Conservation (phyloP, 148 eudicot genomes). For the Simmondsia chinensis region DNA sequence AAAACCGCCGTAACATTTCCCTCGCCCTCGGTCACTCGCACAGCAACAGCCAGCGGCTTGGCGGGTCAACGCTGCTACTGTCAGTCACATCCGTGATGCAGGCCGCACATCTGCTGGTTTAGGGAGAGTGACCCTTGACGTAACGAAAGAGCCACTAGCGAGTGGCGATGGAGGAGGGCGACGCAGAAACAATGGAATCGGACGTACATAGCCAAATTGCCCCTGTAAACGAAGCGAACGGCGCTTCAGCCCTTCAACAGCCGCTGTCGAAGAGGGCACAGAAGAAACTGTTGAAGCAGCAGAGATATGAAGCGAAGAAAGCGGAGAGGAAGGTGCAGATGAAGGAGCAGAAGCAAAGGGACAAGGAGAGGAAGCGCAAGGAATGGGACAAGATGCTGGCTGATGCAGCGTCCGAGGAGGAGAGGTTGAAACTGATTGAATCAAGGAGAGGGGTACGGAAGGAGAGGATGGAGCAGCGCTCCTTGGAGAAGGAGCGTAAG, state of each 20-base stretch:
- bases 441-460: conserved; percentile 38
- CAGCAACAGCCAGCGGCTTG: too few relatives aligned
- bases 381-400: conserved; percentile 74
- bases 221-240: too few relatives aligned
- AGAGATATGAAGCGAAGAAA: conserved; percentile 56
- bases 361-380: conserved; percentile 50
- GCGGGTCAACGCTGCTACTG: too few relatives aligned
- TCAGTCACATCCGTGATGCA: too few relatives aligned
- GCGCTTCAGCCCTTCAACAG: neutral
- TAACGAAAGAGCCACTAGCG: too few relatives aligned
- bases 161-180: too few relatives aligned
- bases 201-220: too few relatives aligned
- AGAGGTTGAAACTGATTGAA: conserved; percentile 47
- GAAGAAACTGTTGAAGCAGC: conserved; percentile 59
- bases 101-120: too few relatives aligned
- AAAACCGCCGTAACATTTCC: too few relatives aligned
- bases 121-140: too few relatives aligned
- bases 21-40: too few relatives aligned
- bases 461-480: conserved; percentile 60
- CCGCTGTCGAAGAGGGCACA: conserved; percentile 60
- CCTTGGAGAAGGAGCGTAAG: conserved; percentile 45
- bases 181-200: too few relatives aligned
- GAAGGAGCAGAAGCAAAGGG: conserved; percentile 56
- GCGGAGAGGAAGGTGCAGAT: conserved; percentile 65
- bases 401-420: conserved; percentile 40